phyloP scores from a whole-genome alignment of 139 green algal species.

The Dunaliella primolecta region DNA sequence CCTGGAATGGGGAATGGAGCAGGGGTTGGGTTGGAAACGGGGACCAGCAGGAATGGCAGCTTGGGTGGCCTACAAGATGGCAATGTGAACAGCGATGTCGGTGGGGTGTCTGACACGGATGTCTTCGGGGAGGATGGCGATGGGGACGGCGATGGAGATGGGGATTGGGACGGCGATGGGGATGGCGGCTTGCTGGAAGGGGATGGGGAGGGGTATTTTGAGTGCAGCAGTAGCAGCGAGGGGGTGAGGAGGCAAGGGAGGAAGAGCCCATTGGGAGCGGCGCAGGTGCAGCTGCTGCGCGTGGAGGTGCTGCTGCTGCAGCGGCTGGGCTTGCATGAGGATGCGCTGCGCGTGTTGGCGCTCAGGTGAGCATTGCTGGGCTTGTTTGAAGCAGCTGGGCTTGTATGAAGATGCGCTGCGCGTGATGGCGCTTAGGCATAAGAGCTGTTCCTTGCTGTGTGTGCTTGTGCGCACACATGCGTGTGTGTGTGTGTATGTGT shows the following conservation, averaged over 20 bases:
- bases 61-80: neutral
- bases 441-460: too few relatives aligned
- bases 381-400: conserved; percentile 40
- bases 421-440: conserved; percentile 60
- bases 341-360: conserved; percentile 63
- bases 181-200: neutral
- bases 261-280: too few relatives aligned
- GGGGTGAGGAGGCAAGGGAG: too few relatives aligned
- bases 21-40: too few relatives aligned
- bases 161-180: neutral
- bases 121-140: too few relatives aligned
- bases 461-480: too few relatives aligned
- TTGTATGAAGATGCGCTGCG: conserved; percentile 62
- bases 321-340: conserved; percentile 53
- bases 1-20: too few relatives aligned
- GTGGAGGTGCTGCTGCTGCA: conserved; percentile 64
- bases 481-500: too few relatives aligned
- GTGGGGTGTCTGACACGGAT: neutral
- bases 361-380: conserved; percentile 38
- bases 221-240: too few relatives aligned
- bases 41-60: too few relatives aligned
- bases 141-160: neutral
- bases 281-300: conserved; percentile 13
- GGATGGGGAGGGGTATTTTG: neutral
- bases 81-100: neutral